Evolutionary conservation across 2,329 filamentous ascomycete genomes (phyloP), one percentile per base, ranked within the genome.

Genomic region (Zymoseptoria brevis): DNA sequence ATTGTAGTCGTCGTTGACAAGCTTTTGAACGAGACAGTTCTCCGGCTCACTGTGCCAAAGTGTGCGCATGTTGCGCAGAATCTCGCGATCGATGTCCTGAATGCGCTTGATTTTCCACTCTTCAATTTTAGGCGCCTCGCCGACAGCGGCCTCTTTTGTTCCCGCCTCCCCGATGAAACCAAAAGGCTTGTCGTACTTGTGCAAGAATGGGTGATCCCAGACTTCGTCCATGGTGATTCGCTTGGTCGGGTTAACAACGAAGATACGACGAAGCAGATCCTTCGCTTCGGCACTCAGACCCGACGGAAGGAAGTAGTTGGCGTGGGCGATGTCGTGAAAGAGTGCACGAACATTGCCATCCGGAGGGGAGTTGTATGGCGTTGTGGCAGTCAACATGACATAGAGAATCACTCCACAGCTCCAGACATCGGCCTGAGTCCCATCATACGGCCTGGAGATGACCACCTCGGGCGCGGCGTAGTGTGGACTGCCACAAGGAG

Each of bases 391-490:
- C 21, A 99, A 80, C 76, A 96, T 86, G 9, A 91, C 92, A 72
- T 88, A 99, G 0, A 99, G 77, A 58, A 96, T 92, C 53, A 96
- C 88, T 1, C 91, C 91, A 73, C 91, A 85, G 71, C 92, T 96
- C 94, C 94, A 99, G 53, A 96, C 88, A 69, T 99, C 94, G 7
- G 90, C 90, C 69, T 86, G 87, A 56, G 90, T 88, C 9, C 93
- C 94, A 57, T 87, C 86, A 72, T 99, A 99, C 50, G 82, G 82
- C 41, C 81, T 81, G 49, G 87, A 87, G 65, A 85, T 84, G 62
- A 96, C 87, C 35, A 99, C 84, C 72, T 99, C 94, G 0, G 94
- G 94, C 0, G 94, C 92, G 19, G 93, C 93, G 69, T 99, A 99
- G 74, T 97, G 94, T 21, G 94, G 94, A 64, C 94, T 97, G 19